phyloP scores from a whole-genome alignment of 192 early-diverging fungal genomes.

The Coemansia nantahalensis region DNA sequence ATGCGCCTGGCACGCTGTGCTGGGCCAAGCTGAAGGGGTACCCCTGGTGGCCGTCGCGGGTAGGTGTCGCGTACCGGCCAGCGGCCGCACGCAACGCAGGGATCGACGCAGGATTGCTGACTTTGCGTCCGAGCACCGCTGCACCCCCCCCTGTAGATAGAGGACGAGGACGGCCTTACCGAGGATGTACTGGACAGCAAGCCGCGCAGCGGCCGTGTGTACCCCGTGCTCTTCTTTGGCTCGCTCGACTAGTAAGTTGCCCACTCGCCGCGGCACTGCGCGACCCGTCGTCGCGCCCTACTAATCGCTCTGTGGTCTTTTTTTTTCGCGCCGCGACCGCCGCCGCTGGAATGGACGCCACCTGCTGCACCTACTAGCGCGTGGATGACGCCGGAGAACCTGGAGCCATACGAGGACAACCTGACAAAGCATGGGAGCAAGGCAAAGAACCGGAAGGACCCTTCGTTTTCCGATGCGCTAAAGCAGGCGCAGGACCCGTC shows the following conservation, averaged over 20 bases:
- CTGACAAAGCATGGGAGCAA: constrained; percentile 46
- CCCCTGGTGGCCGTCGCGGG: constrained; percentile 57
- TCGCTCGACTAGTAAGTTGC: constrained; percentile 60
- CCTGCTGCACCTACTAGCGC: constrained; percentile 33
- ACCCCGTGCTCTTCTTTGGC: constrained; percentile 54
- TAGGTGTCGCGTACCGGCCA: constrained; percentile 7
- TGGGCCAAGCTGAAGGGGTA: constrained; percentile 57
- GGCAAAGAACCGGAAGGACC: constrained; percentile 52
- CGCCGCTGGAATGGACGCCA: too few species aligned
- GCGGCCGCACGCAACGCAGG: too few species aligned
- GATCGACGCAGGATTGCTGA: too few species aligned
- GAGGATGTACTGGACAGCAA: constrained; percentile 50
- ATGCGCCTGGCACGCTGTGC: constrained; percentile 50
- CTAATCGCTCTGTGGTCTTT: not conserved
- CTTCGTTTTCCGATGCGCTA: constrained; percentile 49
- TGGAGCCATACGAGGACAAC: constrained; percentile 52
- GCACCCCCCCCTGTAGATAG: constrained; percentile 42
- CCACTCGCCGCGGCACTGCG: not conserved
- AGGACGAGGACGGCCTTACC: constrained; percentile 33
- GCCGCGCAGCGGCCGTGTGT: constrained; percentile 47
- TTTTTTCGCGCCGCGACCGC: too few species aligned
- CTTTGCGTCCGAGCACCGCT: not conserved
- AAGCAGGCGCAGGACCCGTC: constrained; percentile 54
- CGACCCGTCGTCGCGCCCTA: not conserved
- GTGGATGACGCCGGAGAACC: constrained; percentile 52